Percentiles rank a stretch among this genome's conserved stretches.
phyloP scores from a whole-genome alignment of 2,329 filamentous ascomycete genomes.

The Rutstroemia sp. region DNA sequence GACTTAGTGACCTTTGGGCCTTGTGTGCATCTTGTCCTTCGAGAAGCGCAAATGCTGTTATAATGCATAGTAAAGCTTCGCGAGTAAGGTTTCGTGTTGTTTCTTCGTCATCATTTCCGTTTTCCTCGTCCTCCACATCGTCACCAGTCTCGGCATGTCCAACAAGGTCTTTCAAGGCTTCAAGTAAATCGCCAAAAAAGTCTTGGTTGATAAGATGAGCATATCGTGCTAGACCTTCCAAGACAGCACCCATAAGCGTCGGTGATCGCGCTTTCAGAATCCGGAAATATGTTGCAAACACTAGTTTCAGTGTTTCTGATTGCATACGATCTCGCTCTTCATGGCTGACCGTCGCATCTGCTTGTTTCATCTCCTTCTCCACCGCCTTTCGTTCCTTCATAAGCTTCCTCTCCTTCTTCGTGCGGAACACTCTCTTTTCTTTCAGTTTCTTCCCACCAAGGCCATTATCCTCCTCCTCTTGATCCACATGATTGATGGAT shows the following conservation, averaged over 20 bases:
- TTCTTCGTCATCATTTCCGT: constrained; percentile 37
- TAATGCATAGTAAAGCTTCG: constrained; percentile 86
- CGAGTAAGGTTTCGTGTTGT: constrained; percentile 67
- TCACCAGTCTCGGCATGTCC: constrained; percentile 58
- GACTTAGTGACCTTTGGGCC: constrained; percentile 70
- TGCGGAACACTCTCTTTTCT: constrained; percentile 76
- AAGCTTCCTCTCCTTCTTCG: constrained; percentile 78
- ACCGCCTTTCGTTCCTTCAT: constrained; percentile 79
- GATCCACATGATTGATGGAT: constrained; percentile 69
- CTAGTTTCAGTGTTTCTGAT: constrained; percentile 88
- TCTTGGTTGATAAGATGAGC: constrained; percentile 97
- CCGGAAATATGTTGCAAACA: constrained; percentile 92
- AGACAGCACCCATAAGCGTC: constrained; percentile 89
- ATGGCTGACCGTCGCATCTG: constrained; percentile 83
- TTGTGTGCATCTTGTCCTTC: constrained; percentile 89
- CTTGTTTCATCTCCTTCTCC: constrained; percentile 88
- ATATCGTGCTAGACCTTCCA: constrained; percentile 90
- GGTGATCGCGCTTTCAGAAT: constrained; percentile 78
- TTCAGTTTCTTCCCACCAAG: constrained; percentile 52
- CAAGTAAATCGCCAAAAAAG: constrained; percentile 93
- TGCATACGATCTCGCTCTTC: constrained; percentile 93
- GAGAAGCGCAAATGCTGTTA: constrained; percentile 93
- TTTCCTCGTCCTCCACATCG: constrained; percentile 34
- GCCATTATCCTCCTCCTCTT: constrained; percentile 35
- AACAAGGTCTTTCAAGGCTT: constrained; percentile 90